These are phyloP conservation scores for Apophysomyces variabilis DNA, from an alignment of 371 early-diverging fungal species.

Conservation along the genomic window DNA sequence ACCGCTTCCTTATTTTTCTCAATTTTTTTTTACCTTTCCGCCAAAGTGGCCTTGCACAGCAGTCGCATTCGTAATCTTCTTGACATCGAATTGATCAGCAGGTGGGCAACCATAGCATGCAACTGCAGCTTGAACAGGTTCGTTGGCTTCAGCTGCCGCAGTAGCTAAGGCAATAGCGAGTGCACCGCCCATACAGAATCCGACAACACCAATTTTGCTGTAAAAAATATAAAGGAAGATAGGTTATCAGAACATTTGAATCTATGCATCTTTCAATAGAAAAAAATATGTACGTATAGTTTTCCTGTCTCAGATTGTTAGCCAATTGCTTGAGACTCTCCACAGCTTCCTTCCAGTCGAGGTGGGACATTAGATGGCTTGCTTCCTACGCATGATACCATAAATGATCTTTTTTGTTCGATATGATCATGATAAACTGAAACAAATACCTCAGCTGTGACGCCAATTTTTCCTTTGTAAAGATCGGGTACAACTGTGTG, in stretches of 20 bases:
- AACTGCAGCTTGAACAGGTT: slow-evolving; percentile 44
- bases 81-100: slow-evolving; percentile 35
- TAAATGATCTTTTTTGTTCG: not conserved
- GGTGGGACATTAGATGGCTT: slow-evolving; percentile 49
- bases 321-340: slow-evolving; percentile 36
- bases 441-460: slow-evolving; percentile 36
- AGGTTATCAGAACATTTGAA: not conserved
- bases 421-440: not conserved
- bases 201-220: slow-evolving; percentile 45
- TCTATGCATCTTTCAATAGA: not conserved
- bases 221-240: not conserved
- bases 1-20: not conserved
- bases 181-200: slow-evolving; percentile 60
- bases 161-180: slow-evolving; percentile 47
- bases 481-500: slow-evolving; percentile 50
- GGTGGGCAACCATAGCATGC: slow-evolving; percentile 57
- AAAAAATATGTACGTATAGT: slow-evolving; percentile 22
- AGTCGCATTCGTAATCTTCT: slow-evolving; percentile 40
- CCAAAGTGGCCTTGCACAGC: slow-evolving; percentile 59
- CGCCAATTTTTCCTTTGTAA: slow-evolving; percentile 51
- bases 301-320: slow-evolving; percentile 22
- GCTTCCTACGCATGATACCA: slow-evolving; percentile 36
- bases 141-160: slow-evolving; percentile 23
- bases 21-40: slow-evolving; percentile 19
- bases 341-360: slow-evolving; percentile 51